These are phyloP conservation scores for Monosporozyma aquatica DNA, from an alignment of 805 yeast species.

Conservation along the genomic window DNA sequence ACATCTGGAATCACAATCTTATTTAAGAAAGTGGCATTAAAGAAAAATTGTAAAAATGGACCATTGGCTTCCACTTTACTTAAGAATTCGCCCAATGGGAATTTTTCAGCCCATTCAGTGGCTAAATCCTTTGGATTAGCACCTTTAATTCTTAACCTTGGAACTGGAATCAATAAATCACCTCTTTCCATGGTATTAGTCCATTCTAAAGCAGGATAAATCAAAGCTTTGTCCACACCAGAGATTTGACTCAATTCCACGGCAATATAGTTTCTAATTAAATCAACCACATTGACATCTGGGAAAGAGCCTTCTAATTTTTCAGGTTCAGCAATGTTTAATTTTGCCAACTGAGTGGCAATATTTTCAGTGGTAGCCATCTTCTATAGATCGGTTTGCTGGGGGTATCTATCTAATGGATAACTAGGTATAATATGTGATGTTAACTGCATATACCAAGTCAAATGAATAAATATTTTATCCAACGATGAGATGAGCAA, in stretches of 20 bases:
- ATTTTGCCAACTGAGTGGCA: conserved; percentile 27
- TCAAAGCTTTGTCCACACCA: conserved; percentile 57
- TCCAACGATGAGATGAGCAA: no score
- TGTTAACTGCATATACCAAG: no score
- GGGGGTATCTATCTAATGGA: no score
- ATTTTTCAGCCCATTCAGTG: conserved; percentile 63
- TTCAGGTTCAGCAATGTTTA: conserved; percentile 36
- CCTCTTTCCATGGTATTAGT: conserved; percentile 82
- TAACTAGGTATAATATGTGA: no score
- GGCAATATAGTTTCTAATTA: conserved; percentile 83
- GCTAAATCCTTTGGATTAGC: conserved; percentile 66
- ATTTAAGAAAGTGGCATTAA: conserved; percentile 56
- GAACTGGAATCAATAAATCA: conserved; percentile 83
- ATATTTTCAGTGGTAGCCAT: conserved; percentile 12
- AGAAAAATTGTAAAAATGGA: conserved; percentile 82
- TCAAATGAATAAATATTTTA: no score
- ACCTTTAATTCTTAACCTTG: conserved; percentile 80
- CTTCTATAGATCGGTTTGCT: no score
- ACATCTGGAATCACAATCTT: conserved; percentile 62
- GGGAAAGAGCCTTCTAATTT: conserved; percentile 55
- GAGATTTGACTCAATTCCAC: conserved; percentile 65
- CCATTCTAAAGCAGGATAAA: conserved; percentile 81
- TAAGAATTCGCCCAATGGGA: conserved; percentile 63
- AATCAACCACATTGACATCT: conserved; percentile 70
- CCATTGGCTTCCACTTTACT: conserved; percentile 72